Base-by-base conservation (phyloP, 192 early-diverging fungal genomes). In the Backusella tarrabulga region DNA sequence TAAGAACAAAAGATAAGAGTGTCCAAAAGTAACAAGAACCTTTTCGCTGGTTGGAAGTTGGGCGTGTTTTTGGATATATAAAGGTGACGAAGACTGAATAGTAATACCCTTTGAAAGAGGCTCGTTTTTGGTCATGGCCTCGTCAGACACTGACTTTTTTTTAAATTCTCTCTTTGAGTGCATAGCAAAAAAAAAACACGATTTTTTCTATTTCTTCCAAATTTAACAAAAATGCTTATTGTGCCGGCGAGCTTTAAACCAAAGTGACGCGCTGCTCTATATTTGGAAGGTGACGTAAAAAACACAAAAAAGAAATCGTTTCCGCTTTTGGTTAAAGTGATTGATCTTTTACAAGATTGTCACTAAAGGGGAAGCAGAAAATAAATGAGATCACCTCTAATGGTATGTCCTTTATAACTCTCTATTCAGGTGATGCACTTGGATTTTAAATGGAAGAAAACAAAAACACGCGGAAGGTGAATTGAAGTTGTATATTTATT, bases 11-110 rank as follows among this genome's bases (percentile, higher is more conserved):
- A 21, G 56, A 29, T 63, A 50, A 50, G 46, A 40, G 9, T 32
- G 11, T 12, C 9, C 26, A 34, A 36, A 38, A 3, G 35, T 3
- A 26, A 67, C 12, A 56, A 52, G 9, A 66, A 56, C 56, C 54
- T 67, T 68, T 35, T 19, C 44, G 36, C 8, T 38, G 41, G 14
- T n/a, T 50, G 7, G 72, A 9, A 34, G 44, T 67, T 23, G 35
- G 41, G n/a, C 68, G 34, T 70, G 68, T 41, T 38, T 70, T 70
- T 36, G 35, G 21, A 38, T 35, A 36, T 40, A 70, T 21, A 70
- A 26, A 70, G 68, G 68, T 23, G 68, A 35, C 1, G 68, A 70
- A 19, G 68, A 70, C n/a, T 70, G 68, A 5, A 70, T 70, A 14
- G 68, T 70, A 12, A 70, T 70, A 41, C 68, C 68, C 2, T 35